A percentile compares a stretch with the other conserved stretches of the same genome.
Conservation (phyloP, 192 early-diverging fungal genomes). For the Coemansia sp. region DNA sequence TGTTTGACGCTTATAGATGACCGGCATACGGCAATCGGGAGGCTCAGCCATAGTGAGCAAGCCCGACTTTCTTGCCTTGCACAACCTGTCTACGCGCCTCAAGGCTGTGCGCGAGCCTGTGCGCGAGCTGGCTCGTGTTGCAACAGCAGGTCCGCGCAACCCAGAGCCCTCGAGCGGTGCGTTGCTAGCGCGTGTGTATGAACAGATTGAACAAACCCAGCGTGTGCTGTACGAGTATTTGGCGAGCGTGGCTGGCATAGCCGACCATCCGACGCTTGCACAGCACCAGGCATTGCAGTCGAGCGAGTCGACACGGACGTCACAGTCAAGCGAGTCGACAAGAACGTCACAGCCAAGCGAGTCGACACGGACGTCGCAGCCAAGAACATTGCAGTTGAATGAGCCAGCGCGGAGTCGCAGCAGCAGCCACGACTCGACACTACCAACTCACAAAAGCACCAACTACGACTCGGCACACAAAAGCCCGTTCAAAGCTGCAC, state of each 20-base stretch:
- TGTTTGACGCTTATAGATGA: background rate
- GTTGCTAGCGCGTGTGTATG: slow-evolving; percentile 20
- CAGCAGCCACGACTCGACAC: slow-evolving; percentile 34
- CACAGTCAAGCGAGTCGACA: background rate
- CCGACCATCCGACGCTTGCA: slow-evolving; percentile 16
- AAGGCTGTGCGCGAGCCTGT: slow-evolving; percentile 40
- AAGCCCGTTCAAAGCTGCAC: background rate
- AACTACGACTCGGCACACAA: slow-evolving; percentile 24
- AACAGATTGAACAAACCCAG: slow-evolving; percentile 40
- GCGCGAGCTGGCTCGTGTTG: slow-evolving; percentile 40
- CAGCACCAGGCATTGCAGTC: background rate
- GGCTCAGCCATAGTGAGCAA: slow-evolving; percentile 13
- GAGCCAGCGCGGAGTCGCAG: slow-evolving; percentile 23
- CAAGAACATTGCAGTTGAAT: background rate
- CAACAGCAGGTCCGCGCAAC: background rate
- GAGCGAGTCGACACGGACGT: background rate
- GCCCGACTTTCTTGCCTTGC: slow-evolving; percentile 26
- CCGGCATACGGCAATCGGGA: background rate
- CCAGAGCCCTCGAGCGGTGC: background rate
- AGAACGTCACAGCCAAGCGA: background rate
- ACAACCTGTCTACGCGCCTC: slow-evolving; percentile 36
- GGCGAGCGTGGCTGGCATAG: slow-evolving; percentile 21
- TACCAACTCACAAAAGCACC: slow-evolving; percentile 21
- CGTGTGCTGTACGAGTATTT: slow-evolving; percentile 29
- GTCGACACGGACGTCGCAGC: background rate